Evolutionary conservation across 2,329 filamentous ascomycete genomes (phyloP).

Genomic region (Colletotrichum graminicola): DNA sequence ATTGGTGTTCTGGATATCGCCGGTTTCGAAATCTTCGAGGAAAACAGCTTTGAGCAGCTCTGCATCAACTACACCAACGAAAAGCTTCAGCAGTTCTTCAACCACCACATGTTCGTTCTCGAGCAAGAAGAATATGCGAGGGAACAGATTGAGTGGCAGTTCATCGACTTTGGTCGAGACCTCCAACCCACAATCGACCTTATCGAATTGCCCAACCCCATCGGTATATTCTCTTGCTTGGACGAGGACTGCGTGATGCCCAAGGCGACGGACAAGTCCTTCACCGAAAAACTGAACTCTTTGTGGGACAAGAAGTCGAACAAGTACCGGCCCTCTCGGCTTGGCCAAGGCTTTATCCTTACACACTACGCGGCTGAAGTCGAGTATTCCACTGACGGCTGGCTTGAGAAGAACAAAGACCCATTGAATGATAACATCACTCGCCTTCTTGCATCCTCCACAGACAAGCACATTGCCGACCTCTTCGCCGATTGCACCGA

Average conservation of each 20-base stretch:
- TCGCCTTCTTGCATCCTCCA: slow-evolving; percentile 84
- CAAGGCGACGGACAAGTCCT: slow-evolving; percentile 95
- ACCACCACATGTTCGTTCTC: slow-evolving; percentile 99
- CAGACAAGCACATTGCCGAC: slow-evolving; percentile 83
- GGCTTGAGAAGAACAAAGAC: slow-evolving; percentile 99
- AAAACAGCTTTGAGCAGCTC: slow-evolving; percentile 98
- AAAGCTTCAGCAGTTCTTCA: slow-evolving; percentile 99
- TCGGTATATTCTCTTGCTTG: slow-evolving; percentile 97
- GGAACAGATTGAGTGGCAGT: slow-evolving; percentile 99
- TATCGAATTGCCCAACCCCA: slow-evolving; percentile 95
- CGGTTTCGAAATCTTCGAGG: slow-evolving; percentile 98
- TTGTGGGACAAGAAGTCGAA: slow-evolving; percentile 96
- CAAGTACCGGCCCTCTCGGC: slow-evolving; percentile 90
- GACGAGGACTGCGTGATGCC: slow-evolving; percentile 99
- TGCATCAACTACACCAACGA: slow-evolving; percentile 99
- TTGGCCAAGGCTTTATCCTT: slow-evolving; percentile 92
- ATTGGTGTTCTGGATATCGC: slow-evolving; percentile 99
- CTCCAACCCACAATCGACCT: slow-evolving; percentile 97
- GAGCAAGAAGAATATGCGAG: slow-evolving; percentile 98
- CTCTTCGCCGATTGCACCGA: slow-evolving; percentile 93
- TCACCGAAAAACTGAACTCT: slow-evolving; percentile 97
- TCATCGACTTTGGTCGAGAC: slow-evolving; percentile 98
- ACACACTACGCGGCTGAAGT: slow-evolving; percentile 99
- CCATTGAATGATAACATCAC: slow-evolving; percentile 98
- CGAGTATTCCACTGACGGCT: slow-evolving; percentile 93